Base-by-base conservation (phyloP, 345 rosid genomes). In the Excoecaria agallocha region DNA sequence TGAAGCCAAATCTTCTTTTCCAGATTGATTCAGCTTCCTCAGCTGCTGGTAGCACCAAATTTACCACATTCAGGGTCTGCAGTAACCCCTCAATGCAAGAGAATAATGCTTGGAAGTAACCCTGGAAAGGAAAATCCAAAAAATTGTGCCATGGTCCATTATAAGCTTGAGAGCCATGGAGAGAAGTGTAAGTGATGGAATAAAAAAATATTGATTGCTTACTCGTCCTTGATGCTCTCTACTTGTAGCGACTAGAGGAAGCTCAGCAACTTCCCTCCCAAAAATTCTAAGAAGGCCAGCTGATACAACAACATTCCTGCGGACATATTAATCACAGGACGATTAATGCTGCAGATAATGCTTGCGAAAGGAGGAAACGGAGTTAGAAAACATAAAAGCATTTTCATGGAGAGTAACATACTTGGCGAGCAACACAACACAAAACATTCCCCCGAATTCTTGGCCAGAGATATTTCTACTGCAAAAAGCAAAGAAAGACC, bases 391-490 rank as follows among this genome's bases (percentile, higher is more conserved):
- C 37, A 58, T 10, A 58, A 10, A 22, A 10, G 62, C 8, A 58
- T n/a, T 55, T 55, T 55, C 48, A 57, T 39, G 48, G 17, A 19
- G 77, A n/a, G 65, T 11, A 65, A 67, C 86, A 48, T 90, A 96
- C 99, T 87, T 90, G 72, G 90, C 87, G 11, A 80, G 87, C 80
- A 96, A 79, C 74, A 91, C 89, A 72, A 96, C 81, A 72, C 92
- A 90, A 72, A 90, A 91, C 88, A 93, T 88, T 74, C 98, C 96
- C 62, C 94, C 93, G 74, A 96, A 96, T 78, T 96, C 99, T 80
- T 96, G 99, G 37, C 97, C 99, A n/a, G 93, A 91, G 74, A 96
- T 93, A 81, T 93, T 93, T 79, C 93, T 86, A 89, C 99, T 96
- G 90, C 79, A 84, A 69, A n/a, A 71, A 35, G 72, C 71, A 74